phyloP scores from a whole-genome alignment of 140 eudicot species.

The Flaveria floridana region DNA sequence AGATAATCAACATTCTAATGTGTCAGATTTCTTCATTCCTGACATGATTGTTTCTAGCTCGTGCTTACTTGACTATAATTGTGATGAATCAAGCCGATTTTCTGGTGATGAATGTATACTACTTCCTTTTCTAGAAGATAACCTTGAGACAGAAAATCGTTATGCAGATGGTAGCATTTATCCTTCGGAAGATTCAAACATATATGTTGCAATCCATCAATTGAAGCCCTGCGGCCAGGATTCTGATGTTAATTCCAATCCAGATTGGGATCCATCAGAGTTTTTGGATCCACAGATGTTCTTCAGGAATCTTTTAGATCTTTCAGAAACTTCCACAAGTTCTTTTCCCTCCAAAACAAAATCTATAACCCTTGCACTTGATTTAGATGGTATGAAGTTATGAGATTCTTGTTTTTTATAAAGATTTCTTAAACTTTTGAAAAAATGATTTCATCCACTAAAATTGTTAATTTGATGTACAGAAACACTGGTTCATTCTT shows the following conservation, averaged over 20 bases:
- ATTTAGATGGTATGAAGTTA: constrained; percentile 74
- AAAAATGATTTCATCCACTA: background rate
- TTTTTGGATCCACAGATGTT: constrained; percentile 82
- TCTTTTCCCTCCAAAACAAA: constrained; percentile 49
- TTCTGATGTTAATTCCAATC: constrained; percentile 43
- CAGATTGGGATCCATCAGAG: constrained; percentile 64
- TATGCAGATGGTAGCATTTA: constrained; percentile 1
- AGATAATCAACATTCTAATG: constrained; percentile 60
- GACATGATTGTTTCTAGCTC: constrained; percentile 75
- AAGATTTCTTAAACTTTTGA: background rate
- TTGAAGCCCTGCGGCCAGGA: constrained; percentile 57
- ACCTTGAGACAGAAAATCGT: constrained; percentile 40
- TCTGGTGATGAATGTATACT: constrained; percentile 57
- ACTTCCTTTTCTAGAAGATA: constrained; percentile 71
- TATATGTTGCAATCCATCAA: constrained; percentile 73
- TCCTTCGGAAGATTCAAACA: constrained; percentile 58
- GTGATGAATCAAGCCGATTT: constrained; percentile 57
- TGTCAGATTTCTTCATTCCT: constrained; percentile 69
- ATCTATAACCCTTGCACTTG: constrained; percentile 79
- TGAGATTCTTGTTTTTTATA: background rate
- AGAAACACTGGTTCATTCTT: constrained; percentile 95
- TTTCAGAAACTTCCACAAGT: constrained; percentile 46
- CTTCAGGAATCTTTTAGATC: constrained; percentile 62
- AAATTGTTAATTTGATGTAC: constrained; percentile 27
- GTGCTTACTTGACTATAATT: constrained; percentile 55